These are phyloP conservation scores for Ophiocordyceps australis DNA, from an alignment of 2,329 filamentous ascomycete genomes.

Conservation along the genomic window DNA sequence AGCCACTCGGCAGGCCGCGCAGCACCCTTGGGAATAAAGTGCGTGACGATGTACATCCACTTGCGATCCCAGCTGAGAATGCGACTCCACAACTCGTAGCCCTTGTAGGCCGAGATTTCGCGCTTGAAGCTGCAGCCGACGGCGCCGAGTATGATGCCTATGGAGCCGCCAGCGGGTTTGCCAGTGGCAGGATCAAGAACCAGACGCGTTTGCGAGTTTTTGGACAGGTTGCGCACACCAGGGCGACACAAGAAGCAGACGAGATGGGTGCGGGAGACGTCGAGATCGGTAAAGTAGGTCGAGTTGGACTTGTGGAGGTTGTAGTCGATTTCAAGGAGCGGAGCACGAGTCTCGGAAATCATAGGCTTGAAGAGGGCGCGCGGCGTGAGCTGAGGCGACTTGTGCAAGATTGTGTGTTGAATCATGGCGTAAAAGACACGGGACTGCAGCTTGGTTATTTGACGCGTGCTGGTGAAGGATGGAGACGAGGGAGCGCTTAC, in stretches of 20 bases:
- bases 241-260: constrained; percentile 49
- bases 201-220: constrained; percentile 11
- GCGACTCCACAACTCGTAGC: constrained; percentile 57
- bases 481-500: constrained; percentile 23
- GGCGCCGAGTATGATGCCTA: constrained; percentile 51
- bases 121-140: constrained; percentile 57
- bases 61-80: constrained; percentile 63
- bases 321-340: constrained; percentile 68
- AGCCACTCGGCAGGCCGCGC: constrained; percentile 37
- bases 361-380: constrained; percentile 56
- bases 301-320: constrained; percentile 71
- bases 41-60: constrained; percentile 62
- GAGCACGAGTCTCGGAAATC: constrained; percentile 46
- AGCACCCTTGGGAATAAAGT: constrained; percentile 48
- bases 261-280: constrained; percentile 66
- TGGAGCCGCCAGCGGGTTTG: constrained; percentile 28
- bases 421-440: constrained; percentile 40
- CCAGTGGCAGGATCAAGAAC: constrained; percentile 29
- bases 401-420: constrained; percentile 31
- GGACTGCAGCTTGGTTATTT: no score
- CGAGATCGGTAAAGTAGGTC: constrained; percentile 78
- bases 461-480: no score
- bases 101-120: constrained; percentile 52
- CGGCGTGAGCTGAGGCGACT: constrained; percentile 29
- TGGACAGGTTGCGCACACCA: constrained; percentile 4